Base-by-base conservation (phyloP, 768 basidiomycete genomes). In the Russula emetica region DNA sequence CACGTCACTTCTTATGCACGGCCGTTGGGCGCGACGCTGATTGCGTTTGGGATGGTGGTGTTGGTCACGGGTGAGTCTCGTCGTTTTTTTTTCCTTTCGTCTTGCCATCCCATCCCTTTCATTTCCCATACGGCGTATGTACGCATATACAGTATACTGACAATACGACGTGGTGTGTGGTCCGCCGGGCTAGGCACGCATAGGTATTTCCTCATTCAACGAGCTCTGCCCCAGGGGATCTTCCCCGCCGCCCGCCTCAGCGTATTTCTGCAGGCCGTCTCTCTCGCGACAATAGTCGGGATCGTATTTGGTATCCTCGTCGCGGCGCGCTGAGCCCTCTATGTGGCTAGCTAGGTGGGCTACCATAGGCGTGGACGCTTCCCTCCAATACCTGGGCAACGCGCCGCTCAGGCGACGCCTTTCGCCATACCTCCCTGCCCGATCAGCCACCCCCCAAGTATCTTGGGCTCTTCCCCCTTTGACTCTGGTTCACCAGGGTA, bases 1-100 rank as follows among this genome's bases (percentile, higher is more conserved):
- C 34, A 47, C n/a, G 63, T 73, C 55, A 40, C 69, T 62, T 63
- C 66, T 18, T 74, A 71, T 54, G 75, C 78, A 6, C 74, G 78
- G n/a, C 81, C 82, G 8, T 71, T 83, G 4, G 82, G 81, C 1
- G 78, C 78, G 2, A 71, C 76, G 2, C 71, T 77, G 38, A 72
- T 81, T 24, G 53, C 68, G 26, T 51, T 79, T 28, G 78, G 75
- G 0, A 63, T 81, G 28, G 50, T 71, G 3, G 75, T 78, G 18
- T 72, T 80, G 5, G 36, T 55, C 11, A 59, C 77, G 28, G 78
- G 77, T 74, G 30, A 55, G 71, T 69, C 36, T 36, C 20, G 2
- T 47, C 2, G 18, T 44, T 55, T 50, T 8, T n/a, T n/a, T n/a
- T n/a, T n/a, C n/a, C 22, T 30, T 49, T 52, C 13, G 13, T 13